These are phyloP conservation scores for Coelastrella sp. DNA, from an alignment of 139 green algal species.

Conservation along the genomic window DNA sequence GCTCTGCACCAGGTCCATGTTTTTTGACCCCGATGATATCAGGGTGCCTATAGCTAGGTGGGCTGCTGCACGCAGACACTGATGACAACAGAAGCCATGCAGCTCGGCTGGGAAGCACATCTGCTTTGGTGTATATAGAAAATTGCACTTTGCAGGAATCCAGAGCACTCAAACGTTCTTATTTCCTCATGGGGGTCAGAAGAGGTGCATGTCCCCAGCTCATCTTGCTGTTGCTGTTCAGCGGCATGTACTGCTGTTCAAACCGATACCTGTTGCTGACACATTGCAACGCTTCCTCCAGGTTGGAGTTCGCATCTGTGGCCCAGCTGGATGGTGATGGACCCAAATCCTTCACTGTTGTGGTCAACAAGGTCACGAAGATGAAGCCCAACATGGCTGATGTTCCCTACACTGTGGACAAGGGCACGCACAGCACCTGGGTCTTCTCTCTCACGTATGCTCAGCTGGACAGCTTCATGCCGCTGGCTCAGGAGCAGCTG, in stretches of 20 bases:
- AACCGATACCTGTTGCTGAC: not conserved
- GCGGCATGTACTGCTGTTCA: not conserved
- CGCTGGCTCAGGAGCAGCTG: constrained; percentile 75
- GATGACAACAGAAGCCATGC: not conserved
- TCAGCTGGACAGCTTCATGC: constrained; percentile 72
- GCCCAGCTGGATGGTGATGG: constrained; percentile 38
- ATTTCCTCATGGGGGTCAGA: too few relatives aligned
- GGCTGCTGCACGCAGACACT: too few relatives aligned
- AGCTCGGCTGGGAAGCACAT: too few relatives aligned
- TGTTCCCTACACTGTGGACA: constrained; percentile 35
- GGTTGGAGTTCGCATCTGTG: constrained; percentile 44
- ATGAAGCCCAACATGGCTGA: constrained; percentile 80
- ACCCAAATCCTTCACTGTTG: not conserved
- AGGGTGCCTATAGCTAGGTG: constrained; percentile 85
- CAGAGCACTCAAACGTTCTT: too few relatives aligned
- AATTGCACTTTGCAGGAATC: too few relatives aligned
- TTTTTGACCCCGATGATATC: constrained; percentile 90
- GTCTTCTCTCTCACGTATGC: constrained; percentile 78
- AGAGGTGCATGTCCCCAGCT: too few relatives aligned
- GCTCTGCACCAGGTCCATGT: constrained; percentile 84
- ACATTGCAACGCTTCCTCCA: constrained; percentile 14
- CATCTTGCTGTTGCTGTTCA: not conserved
- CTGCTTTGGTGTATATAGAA: too few relatives aligned
- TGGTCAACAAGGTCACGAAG: constrained; percentile 56
- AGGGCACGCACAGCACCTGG: constrained; percentile 57